Conservation (phyloP, 129 eudicot species). For the Chrysanthemum makinoi region DNA sequence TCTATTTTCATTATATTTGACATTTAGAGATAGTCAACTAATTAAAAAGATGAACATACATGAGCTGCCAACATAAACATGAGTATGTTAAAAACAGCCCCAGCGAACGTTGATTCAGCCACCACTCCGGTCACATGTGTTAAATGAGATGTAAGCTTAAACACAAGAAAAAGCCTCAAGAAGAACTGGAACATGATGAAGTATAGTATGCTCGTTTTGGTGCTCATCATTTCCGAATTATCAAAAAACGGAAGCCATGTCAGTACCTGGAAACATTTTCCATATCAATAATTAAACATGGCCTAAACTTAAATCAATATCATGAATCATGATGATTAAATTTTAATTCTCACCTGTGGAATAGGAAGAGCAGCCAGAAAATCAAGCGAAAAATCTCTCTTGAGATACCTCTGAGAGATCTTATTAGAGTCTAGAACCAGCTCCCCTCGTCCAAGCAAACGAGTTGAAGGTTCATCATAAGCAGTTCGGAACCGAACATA, state of each 20-base stretch:
- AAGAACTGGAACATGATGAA: constrained; percentile 64
- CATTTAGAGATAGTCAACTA: not conserved
- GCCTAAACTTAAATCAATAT: not conserved
- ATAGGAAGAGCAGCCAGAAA: constrained; percentile 73
- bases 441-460: constrained; percentile 76
- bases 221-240: constrained; percentile 45
- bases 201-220: constrained; percentile 46
- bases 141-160: constrained; percentile 61
- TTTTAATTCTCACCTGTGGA: constrained; percentile 58
- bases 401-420: constrained; percentile 59
- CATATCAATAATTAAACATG: not conserved
- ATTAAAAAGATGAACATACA: constrained; percentile 34
- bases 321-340: too few relatives aligned
- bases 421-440: constrained; percentile 65
- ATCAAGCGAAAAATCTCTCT: constrained; percentile 58
- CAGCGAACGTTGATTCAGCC: constrained; percentile 67
- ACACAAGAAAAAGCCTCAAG: constrained; percentile 53
- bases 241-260: constrained; percentile 59
- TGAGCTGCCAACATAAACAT: constrained; percentile 80
- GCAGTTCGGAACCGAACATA: constrained; percentile 67
- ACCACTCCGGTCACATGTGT: constrained; percentile 63
- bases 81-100: constrained; percentile 69
- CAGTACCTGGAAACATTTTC: constrained; percentile 45
- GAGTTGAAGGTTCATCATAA: constrained; percentile 71
- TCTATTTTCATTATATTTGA: not conserved